phyloP scores from a whole-genome alignment of 2,329 filamentous ascomycete genomes.

The Diaporthe citrichinensis region DNA sequence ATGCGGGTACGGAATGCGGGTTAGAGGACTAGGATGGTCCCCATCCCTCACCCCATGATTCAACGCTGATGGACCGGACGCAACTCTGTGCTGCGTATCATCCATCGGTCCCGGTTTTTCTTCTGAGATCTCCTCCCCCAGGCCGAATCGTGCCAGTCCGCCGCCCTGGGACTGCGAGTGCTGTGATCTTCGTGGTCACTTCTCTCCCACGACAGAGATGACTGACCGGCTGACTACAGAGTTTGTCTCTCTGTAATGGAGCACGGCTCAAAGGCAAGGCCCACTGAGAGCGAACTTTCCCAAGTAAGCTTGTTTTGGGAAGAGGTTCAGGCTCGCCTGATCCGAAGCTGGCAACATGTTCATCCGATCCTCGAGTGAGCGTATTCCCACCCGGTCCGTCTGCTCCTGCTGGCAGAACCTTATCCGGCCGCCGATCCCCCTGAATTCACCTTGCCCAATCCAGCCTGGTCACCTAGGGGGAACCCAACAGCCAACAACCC shows the following conservation, averaged over 20 bases:
- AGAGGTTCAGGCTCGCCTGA: background rate
- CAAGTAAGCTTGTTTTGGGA: background rate
- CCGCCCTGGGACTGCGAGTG: background rate
- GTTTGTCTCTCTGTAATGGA: background rate
- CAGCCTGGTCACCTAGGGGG: conserved; percentile 15
- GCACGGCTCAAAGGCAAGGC: background rate
- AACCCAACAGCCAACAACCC: conserved; percentile 23
- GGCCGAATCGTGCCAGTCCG: conserved; percentile 13
- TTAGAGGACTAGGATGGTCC: conserved; percentile 10
- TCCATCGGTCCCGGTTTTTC: conserved; percentile 27
- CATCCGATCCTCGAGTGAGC: conserved; percentile 29
- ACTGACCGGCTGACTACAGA: background rate
- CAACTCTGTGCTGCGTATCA: conserved; percentile 29
- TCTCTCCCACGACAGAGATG: background rate
- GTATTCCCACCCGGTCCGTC: conserved; percentile 18
- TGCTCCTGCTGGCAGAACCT: conserved; percentile 26
- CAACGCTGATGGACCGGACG: conserved; percentile 18
- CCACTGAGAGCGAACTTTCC: background rate
- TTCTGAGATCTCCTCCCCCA: conserved; percentile 21
- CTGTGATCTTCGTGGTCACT: background rate
- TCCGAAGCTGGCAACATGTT: conserved; percentile 9
- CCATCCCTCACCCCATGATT: conserved; percentile 11
- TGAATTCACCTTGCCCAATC: conserved; percentile 25
- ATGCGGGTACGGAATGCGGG: conserved; percentile 28
- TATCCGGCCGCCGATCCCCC: conserved; percentile 31